Base-by-base conservation (phyloP, 306 rosid species). In the Vigna nakashimae region DNA sequence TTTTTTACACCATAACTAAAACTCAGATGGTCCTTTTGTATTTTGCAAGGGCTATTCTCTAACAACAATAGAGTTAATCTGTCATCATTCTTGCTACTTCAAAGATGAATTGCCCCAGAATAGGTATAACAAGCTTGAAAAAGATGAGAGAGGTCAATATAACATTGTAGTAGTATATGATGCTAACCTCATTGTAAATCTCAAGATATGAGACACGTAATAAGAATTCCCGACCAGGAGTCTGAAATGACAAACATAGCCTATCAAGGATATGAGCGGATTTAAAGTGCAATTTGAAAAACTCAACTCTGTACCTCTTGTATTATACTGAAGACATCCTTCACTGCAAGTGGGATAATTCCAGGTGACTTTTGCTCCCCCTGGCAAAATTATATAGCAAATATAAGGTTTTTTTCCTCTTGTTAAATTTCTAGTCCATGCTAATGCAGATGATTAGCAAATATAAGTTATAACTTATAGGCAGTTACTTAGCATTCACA, bases 291-390 rank as follows among this genome's bases (percentile, higher is more conserved):
- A 51, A 15, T 73, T 53, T 46, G 51, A 40, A 79, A 28, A 55
- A 75, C 51, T 26, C 51, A 59, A 79, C 40, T 24, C 42, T 40
- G 77, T 87, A 90, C 97, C 93, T 92, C 97, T 73, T 92, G 97
- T 84, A 92, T 92, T 58, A 90, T 90, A 82, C 96, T 82, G 34
- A 92, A 92, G 65, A 92, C 97, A 79, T 92, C 97, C 87, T 92
- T 92, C 77, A 92, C 92, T 38, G 97, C 91, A 60, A 92, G 85
- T 36, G 97, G 97, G 79, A 92, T 92, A 34, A 92, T 65, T 82
- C 97, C 97, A n/a, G 97, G 97, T 76, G 97, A 92, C 84, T 92
- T 92, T 60, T 92, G 97, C 89, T 87, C 96, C 28, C 97, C 97
- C 97, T 92, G 60, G 36, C 5, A 82, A 48, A 74, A 84, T 14